Percentiles rank a stretch among this genome's conserved stretches.
These are phyloP conservation scores for Fusarium dlaminii DNA, from an alignment of 2,329 filamentous ascomycete genomes.

Conservation along the genomic window DNA sequence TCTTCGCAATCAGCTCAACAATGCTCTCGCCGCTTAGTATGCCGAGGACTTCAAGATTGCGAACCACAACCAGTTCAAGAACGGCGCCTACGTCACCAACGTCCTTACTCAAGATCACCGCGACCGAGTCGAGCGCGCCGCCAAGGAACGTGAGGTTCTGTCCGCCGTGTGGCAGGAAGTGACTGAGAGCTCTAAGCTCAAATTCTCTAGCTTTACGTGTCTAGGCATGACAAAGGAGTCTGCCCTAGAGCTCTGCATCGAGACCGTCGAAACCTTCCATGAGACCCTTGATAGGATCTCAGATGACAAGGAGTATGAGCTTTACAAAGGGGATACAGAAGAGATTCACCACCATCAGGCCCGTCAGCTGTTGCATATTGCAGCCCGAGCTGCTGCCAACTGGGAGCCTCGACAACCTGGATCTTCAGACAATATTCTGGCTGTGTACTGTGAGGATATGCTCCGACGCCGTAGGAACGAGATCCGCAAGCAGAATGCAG, in stretches of 20 bases:
- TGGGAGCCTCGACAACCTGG: conserved; percentile 19
- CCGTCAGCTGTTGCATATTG: conserved; percentile 29
- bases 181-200: too few species aligned
- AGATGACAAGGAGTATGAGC: background rate
- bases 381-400: conserved; percentile 15
- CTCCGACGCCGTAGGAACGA: conserved; percentile 4
- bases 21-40: conserved; percentile 32
- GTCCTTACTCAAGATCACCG: conserved; percentile 23
- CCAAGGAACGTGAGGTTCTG: conserved; percentile 14
- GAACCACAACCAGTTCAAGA: background rate
- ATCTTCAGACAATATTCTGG: background rate
- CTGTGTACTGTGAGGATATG: conserved; percentile 22
- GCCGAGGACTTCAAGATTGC: conserved; percentile 27
- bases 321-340: background rate
- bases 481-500: conserved; percentile 1
- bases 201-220: background rate
- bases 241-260: conserved; percentile 18
- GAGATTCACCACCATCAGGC: conserved; percentile 6
- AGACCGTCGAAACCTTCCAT: conserved; percentile 22
- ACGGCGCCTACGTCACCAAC: conserved; percentile 10
- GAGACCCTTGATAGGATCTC: background rate
- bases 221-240: background rate
- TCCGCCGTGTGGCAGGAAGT: background rate
- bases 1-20: conserved; percentile 17
- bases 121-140: conserved; percentile 19